A percentile compares a stretch with the other conserved stretches of the same genome.
These are phyloP conservation scores for Neofusicoccum cordaticola DNA, from an alignment of 2,329 filamentous ascomycete species.

Conservation along the genomic window DNA sequence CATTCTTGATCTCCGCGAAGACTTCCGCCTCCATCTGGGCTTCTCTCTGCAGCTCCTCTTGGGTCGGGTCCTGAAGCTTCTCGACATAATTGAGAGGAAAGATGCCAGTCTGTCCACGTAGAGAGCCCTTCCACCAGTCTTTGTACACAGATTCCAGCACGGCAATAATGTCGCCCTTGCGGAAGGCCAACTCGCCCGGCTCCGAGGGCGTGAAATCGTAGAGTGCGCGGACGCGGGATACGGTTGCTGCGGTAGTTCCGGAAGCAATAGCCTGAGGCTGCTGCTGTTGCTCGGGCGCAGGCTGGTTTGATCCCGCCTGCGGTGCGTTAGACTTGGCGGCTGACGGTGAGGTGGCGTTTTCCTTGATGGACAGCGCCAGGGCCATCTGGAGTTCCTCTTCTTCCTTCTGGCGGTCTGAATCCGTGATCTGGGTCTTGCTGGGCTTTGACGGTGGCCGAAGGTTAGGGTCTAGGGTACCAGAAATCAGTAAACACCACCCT, in stretches of 20 bases:
- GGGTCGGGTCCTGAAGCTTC: slow-evolving; percentile 90
- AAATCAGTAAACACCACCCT: slow-evolving; percentile 17
- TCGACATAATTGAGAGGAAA: slow-evolving; percentile 99
- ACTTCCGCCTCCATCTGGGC: slow-evolving; percentile 90
- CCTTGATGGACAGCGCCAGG: slow-evolving; percentile 85
- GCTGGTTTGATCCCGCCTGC: slow-evolving; percentile 28
- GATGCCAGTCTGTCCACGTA: slow-evolving; percentile 93
- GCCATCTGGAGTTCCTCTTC: slow-evolving; percentile 98
- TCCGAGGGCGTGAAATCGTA: slow-evolving; percentile 96
- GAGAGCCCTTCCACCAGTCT: slow-evolving; percentile 97
- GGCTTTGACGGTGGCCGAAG: slow-evolving; percentile 90
- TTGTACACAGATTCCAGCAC: slow-evolving; percentile 98
- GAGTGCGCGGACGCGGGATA: slow-evolving; percentile 87
- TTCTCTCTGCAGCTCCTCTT: slow-evolving; percentile 89
- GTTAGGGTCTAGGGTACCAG: slow-evolving; percentile 68
- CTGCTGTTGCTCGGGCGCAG: slow-evolving; percentile 28
- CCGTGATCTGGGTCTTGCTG: slow-evolving; percentile 86
- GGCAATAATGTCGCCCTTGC: slow-evolving; percentile 94
- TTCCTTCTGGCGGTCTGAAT: slow-evolving; percentile 86
- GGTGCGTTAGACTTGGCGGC: slow-evolving; percentile 41
- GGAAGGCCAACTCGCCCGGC: slow-evolving; percentile 90
- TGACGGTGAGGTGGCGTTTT: slow-evolving; percentile 55
- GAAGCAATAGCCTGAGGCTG: slow-evolving; percentile 62
- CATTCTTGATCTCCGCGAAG: slow-evolving; percentile 73
- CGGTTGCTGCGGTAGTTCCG: slow-evolving; percentile 92